These are phyloP conservation scores for Lactarius psammicola DNA, from an alignment of 768 basidiomycete species.

Conservation along the genomic window DNA sequence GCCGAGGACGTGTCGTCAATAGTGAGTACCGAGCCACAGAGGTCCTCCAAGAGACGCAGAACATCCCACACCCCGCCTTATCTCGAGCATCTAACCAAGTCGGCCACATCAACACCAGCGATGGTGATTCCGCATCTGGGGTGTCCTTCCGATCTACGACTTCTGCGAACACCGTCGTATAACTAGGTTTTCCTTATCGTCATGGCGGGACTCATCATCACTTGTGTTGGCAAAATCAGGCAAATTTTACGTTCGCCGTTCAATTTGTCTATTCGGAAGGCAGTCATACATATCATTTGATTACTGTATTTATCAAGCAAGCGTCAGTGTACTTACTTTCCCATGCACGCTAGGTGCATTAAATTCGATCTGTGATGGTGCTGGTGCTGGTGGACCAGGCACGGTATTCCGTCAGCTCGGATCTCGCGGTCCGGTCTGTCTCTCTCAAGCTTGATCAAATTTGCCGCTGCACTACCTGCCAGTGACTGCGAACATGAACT, in stretches of 20 bases:
- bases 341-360: not conserved
- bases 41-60: conserved; percentile 18
- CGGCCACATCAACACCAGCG: conserved; percentile 14
- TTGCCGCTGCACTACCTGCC: not conserved
- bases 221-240: not conserved
- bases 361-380: not conserved
- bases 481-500: too few species aligned
- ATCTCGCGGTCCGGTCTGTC: not conserved
- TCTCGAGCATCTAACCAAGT: not conserved
- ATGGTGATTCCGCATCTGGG: conserved; percentile 22
- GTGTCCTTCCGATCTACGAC: not conserved
- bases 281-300: not conserved
- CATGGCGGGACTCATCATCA: conserved; percentile 2
- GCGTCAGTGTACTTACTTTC: not conserved
- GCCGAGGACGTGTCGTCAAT: not conserved
- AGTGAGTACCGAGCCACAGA: not conserved
- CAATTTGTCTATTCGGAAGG: not conserved
- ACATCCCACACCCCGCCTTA: not conserved
- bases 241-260: not conserved
- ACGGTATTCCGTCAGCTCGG: not conserved
- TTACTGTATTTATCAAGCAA: conserved; percentile 3
- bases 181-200: conserved; percentile 6
- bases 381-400: not conserved
- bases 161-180: not conserved
- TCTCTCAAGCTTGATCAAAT: not conserved